Evolutionary conservation across 441 rosid genomes (phyloP).

Genomic region (Adansonia rubrostipa): DNA sequence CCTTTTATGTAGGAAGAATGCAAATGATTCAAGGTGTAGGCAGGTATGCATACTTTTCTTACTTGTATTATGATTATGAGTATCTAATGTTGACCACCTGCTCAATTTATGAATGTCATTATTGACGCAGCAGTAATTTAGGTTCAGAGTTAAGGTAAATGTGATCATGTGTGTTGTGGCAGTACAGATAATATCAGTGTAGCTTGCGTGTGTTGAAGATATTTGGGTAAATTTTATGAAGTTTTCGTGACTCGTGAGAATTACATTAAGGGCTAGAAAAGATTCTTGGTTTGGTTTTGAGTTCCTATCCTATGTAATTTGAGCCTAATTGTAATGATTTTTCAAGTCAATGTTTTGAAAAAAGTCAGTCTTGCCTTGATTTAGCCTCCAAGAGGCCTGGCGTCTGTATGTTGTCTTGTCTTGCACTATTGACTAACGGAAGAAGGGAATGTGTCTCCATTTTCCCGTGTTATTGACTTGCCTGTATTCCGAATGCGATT

Average conservation of each 20-base stretch:
- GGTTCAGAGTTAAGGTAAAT: constrained; percentile 10
- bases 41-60: constrained; percentile 44
- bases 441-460: background rate
- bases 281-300: constrained; percentile 1
- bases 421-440: background rate
- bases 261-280: background rate
- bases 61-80: background rate
- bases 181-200: background rate
- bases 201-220: background rate
- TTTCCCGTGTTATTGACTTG: background rate
- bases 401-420: background rate
- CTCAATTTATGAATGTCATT: constrained; percentile 13
- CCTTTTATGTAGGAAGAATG: constrained; percentile 48
- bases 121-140: constrained; percentile 8
- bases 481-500: background rate
- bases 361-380: constrained; percentile 3
- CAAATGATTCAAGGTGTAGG: constrained; percentile 40
- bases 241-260: background rate
- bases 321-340: background rate
- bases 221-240: too few relatives aligned
- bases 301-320: background rate
- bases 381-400: background rate
- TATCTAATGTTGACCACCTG: background rate
- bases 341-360: background rate
- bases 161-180: background rate